These are phyloP conservation scores for Cyberlindnera maclurae DNA, from an alignment of 805 yeast species.

Conservation along the genomic window DNA sequence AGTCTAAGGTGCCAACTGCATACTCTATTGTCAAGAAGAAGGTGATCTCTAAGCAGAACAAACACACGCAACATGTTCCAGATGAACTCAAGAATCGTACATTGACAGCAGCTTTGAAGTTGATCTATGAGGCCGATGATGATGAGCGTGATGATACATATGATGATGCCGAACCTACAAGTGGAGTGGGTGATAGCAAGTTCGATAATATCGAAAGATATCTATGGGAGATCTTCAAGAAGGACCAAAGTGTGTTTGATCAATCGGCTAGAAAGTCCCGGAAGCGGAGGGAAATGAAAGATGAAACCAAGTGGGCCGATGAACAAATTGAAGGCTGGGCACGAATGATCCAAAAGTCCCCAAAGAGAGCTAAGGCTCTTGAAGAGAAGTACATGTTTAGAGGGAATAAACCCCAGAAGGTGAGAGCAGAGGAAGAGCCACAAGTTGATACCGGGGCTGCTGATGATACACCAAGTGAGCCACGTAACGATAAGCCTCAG, in stretches of 20 bases:
- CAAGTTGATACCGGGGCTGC: not conserved
- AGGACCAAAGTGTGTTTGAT: slow-evolving; percentile 42
- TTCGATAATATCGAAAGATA: slow-evolving; percentile 41
- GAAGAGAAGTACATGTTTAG: slow-evolving; percentile 55
- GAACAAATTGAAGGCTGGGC: slow-evolving; percentile 96
- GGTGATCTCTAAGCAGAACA: slow-evolving; percentile 10
- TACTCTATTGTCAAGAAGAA: slow-evolving; percentile 13
- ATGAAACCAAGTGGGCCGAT: slow-evolving; percentile 64
- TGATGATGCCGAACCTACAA: slow-evolving; percentile 39
- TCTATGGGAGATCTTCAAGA: slow-evolving; percentile 49
- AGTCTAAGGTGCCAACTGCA: slow-evolving; percentile 13
- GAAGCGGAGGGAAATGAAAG: slow-evolving; percentile 43
- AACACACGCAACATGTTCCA: slow-evolving; percentile 24
- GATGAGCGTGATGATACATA: slow-evolving; percentile 83
- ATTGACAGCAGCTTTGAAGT: slow-evolving; percentile 49
- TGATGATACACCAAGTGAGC: not conserved
- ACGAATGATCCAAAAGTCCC: slow-evolving; percentile 60
- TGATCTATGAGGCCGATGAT: slow-evolving; percentile 69
- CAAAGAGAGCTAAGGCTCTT: slow-evolving; percentile 50
- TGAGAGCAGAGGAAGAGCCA: slow-evolving; percentile 2
- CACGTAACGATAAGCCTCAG: not conserved
- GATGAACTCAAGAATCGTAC: slow-evolving; percentile 51
- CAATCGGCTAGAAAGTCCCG: slow-evolving; percentile 43
- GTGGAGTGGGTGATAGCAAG: slow-evolving; percentile 13
- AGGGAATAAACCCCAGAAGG: slow-evolving; percentile 31